phyloP scores from a whole-genome alignment of 2,329 filamentous ascomycete genomes.

The Myriosclerotinia curreyana region DNA sequence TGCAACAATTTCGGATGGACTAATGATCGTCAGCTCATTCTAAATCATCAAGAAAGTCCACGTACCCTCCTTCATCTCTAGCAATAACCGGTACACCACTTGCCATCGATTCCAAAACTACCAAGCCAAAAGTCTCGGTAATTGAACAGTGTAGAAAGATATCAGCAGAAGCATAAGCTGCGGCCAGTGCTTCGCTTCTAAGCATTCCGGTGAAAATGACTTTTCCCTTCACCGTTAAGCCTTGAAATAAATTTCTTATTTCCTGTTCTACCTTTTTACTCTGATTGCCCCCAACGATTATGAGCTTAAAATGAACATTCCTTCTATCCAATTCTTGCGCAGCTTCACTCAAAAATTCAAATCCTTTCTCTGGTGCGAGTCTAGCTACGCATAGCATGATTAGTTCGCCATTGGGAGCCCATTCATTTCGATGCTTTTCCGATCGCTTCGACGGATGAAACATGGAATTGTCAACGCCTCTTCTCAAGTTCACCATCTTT shows the following conservation, averaged over 20 bases:
- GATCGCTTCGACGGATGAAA: constrained; percentile 57
- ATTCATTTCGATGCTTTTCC: constrained; percentile 49
- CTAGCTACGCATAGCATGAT: constrained; percentile 65
- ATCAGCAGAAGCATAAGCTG: constrained; percentile 65
- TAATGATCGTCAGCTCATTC: not conserved
- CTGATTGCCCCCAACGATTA: constrained; percentile 66
- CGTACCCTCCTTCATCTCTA: constrained; percentile 57
- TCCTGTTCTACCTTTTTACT: constrained; percentile 61
- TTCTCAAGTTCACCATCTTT: constrained; percentile 59
- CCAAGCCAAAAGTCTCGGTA: constrained; percentile 69
- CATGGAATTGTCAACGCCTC: constrained; percentile 62
- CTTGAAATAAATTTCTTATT: constrained; percentile 57
- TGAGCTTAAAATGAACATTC: constrained; percentile 58
- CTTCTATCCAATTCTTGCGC: constrained; percentile 53
- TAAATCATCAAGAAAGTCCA: not conserved
- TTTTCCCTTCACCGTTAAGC: constrained; percentile 47
- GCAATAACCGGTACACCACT: constrained; percentile 67
- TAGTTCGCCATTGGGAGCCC: constrained; percentile 61
- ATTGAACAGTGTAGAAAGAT: constrained; percentile 68
- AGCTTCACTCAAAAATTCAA: constrained; percentile 61
- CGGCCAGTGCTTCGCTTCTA: constrained; percentile 58
- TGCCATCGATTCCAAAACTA: constrained; percentile 69
- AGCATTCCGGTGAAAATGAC: constrained; percentile 67
- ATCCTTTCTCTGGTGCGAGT: constrained; percentile 68
- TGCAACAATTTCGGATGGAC: constrained; percentile 64